phyloP scores from a whole-genome alignment of 2,329 filamentous ascomycete genomes.

The Exophiala aquamarina region DNA sequence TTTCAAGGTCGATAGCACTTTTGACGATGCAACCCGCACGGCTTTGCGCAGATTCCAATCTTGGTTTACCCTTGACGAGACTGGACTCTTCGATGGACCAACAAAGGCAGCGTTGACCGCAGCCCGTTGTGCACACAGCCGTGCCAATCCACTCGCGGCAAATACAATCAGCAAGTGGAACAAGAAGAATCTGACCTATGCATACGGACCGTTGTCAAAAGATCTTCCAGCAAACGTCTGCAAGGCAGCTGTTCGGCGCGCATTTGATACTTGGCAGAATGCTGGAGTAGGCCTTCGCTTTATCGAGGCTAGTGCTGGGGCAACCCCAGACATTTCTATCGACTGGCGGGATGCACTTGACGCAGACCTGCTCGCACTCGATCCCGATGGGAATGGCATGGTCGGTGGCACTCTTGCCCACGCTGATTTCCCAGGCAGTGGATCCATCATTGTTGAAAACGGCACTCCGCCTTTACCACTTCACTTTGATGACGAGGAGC shows the following conservation, averaged over 20 bases:
- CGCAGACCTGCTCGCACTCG: background rate
- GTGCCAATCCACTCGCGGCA: conserved; percentile 1
- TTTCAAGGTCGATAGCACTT: background rate
- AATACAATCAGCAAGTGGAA: background rate
- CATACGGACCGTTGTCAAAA: background rate
- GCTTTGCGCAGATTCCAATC: background rate
- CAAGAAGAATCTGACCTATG: conserved; percentile 1
- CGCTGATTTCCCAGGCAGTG: background rate
- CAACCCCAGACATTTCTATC: background rate
- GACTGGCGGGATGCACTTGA: background rate
- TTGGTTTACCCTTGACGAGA: background rate
- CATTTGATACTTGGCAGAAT: background rate
- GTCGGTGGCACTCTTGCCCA: background rate
- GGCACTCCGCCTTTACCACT: background rate
- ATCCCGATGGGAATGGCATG: background rate
- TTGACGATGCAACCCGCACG: background rate
- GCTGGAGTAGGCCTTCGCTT: background rate
- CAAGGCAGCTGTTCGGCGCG: background rate
- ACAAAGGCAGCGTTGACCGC: background rate
- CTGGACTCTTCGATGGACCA: background rate
- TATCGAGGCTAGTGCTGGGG: background rate
- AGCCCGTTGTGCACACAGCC: background rate
- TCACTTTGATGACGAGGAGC: conserved; percentile 3
- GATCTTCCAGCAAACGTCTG: background rate
- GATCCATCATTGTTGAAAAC: background rate